phyloP scores from a whole-genome alignment of 768 basidiomycete genomes.

The Boletus rubropictus region DNA sequence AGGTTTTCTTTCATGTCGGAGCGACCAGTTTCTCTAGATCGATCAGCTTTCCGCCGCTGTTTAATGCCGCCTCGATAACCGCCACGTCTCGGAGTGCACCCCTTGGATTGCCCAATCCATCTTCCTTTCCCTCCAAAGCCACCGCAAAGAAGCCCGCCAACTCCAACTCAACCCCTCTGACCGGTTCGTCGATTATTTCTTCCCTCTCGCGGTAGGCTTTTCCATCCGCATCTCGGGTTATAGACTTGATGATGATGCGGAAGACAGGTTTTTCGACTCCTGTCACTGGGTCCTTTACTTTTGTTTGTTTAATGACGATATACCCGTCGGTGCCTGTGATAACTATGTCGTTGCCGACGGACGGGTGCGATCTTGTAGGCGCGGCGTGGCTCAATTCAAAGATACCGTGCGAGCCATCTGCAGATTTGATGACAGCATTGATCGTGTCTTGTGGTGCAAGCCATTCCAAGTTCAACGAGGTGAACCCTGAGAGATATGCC shows the following conservation, averaged over 20 bases:
- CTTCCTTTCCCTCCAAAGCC: constrained; percentile 42
- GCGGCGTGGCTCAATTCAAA: constrained; percentile 60
- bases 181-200: constrained; percentile 41
- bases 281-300: constrained; percentile 22
- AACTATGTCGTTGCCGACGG: constrained; percentile 27
- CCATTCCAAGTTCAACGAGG: constrained; percentile 64
- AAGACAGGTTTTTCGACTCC: constrained; percentile 23
- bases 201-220: constrained; percentile 33
- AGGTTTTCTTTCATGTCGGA: background rate
- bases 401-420: constrained; percentile 52
- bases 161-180: constrained; percentile 52
- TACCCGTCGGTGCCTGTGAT: constrained; percentile 63
- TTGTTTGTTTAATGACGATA: constrained; percentile 41
- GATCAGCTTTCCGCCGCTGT: constrained; percentile 54
- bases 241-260: constrained; percentile 37
- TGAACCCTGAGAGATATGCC: constrained; percentile 54
- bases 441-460: constrained; percentile 80
- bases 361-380: constrained; percentile 40
- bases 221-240: constrained; percentile 19
- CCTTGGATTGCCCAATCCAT: constrained; percentile 54
- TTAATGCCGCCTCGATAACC: constrained; percentile 72
- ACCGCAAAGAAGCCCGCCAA: constrained; percentile 54
- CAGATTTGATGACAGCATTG: constrained; percentile 42
- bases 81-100: constrained; percentile 70
- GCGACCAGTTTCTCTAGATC: constrained; percentile 42